Percentiles rank a stretch among this genome's conserved stretches.
Evolutionary conservation across 2,329 filamentous ascomycete species (phyloP).

Genomic region (Pseudogymnoascus sp.): DNA sequence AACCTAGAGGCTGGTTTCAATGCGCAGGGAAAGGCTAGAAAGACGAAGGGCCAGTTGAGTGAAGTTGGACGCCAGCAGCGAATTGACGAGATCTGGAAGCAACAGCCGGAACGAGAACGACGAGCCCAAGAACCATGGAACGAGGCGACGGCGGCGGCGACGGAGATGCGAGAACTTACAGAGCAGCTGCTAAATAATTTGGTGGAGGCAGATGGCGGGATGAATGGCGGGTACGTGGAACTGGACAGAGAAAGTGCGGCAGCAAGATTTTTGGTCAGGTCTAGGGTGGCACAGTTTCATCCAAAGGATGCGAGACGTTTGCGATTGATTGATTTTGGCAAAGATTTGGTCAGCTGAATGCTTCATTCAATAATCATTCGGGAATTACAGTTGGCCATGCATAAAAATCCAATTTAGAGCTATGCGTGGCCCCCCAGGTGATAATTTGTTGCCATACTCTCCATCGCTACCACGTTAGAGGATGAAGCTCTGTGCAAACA

Average conservation of each 20-base stretch:
- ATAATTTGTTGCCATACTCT: neutral
- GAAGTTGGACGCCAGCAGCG: slow-evolving; percentile 47
- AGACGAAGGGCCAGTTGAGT: slow-evolving; percentile 34
- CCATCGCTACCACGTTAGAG: neutral
- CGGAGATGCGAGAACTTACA: slow-evolving; percentile 52
- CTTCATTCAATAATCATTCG: neutral
- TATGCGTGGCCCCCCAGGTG: neutral
- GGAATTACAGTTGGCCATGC: neutral
- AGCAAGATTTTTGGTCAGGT: slow-evolving; percentile 53
- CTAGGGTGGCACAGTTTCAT: slow-evolving; percentile 58
- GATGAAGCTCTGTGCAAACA: neutral
- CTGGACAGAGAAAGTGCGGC: slow-evolving; percentile 53
- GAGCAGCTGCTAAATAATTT: slow-evolving; percentile 53
- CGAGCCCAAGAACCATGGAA: slow-evolving; percentile 22
- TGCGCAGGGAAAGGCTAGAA: slow-evolving; percentile 47
- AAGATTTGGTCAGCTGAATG: slow-evolving; percentile 46
- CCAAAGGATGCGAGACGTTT: slow-evolving; percentile 52
- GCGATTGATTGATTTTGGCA: slow-evolving; percentile 54
- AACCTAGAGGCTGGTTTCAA: slow-evolving; percentile 52
- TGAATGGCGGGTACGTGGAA: slow-evolving; percentile 47
- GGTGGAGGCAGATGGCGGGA: slow-evolving; percentile 45
- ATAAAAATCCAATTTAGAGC: neutral
- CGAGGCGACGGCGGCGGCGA: slow-evolving; percentile 35
- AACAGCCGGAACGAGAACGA: slow-evolving; percentile 15
- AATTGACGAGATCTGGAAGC: slow-evolving; percentile 54